Conservation (phyloP, 2,329 filamentous ascomycete species). For the Xylariaceae sp. region DNA sequence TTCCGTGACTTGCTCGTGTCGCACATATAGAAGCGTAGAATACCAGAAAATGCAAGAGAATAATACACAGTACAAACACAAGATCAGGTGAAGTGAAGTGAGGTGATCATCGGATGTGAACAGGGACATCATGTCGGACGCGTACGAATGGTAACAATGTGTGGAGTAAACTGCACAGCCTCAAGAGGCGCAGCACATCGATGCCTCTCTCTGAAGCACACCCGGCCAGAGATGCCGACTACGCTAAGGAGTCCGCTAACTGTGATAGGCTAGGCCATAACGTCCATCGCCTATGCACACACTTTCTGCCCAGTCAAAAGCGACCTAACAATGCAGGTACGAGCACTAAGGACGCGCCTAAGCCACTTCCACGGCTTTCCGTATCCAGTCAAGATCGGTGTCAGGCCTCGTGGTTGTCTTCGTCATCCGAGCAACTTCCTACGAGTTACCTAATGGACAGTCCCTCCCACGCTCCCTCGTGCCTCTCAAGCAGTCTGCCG, state of each 20-base stretch:
- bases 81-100: too few relatives aligned
- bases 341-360: neutral
- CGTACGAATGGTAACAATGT: too few relatives aligned
- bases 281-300: neutral
- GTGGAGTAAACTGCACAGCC: neutral
- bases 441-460: too few relatives aligned
- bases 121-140: neutral
- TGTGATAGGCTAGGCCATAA: neutral
- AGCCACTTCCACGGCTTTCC: neutral
- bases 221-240: neutral
- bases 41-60: too few relatives aligned
- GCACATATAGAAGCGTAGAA: too few relatives aligned
- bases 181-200: neutral
- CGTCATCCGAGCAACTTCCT: constrained; percentile 7
- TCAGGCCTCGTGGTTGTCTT: constrained; percentile 8
- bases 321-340: neutral
- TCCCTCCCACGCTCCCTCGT: neutral
- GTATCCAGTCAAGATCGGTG: neutral
- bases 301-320: neutral
- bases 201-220: neutral
- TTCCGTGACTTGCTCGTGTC: too few relatives aligned
- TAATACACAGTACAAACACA: too few relatives aligned
- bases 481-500: neutral
- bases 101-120: neutral
- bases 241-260: neutral